Evolutionary conservation across 2,329 filamentous ascomycete species (phyloP).

Genomic region (Fusarium avenaceum): DNA sequence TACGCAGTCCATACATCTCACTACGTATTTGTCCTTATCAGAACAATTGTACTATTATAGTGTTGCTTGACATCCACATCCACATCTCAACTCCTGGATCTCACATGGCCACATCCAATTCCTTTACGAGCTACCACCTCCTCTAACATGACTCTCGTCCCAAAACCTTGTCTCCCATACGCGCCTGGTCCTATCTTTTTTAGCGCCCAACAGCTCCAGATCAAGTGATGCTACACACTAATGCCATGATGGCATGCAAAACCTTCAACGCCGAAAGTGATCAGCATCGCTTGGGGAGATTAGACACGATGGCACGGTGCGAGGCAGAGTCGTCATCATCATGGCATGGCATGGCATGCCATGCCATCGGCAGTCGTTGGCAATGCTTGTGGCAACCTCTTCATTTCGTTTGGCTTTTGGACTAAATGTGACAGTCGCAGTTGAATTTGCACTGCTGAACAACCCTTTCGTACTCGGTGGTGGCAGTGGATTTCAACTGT

Average conservation of each 20-base stretch:
- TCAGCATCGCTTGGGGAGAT: constrained; percentile 28
- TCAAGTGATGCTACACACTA: constrained; percentile 44
- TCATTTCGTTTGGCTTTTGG: constrained; percentile 3
- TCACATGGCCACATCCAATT: constrained; percentile 12
- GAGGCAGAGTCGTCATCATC: constrained; percentile 30
- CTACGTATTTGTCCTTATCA: constrained; percentile 12
- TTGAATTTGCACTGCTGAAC: not conserved
- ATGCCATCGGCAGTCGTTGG: constrained; percentile 9
- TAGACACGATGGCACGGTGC: constrained; percentile 9
- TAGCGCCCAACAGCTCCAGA: constrained; percentile 43
- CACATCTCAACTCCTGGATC: not conserved
- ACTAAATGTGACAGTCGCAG: not conserved
- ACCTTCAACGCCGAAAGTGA: constrained; percentile 29
- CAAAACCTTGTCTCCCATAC: constrained; percentile 26
- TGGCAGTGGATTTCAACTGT: too few relatives aligned
- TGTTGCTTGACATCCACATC: constrained; percentile 12
- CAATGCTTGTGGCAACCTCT: constrained; percentile 24
- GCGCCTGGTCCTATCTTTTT: constrained; percentile 13
- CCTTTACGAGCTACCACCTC: constrained; percentile 12
- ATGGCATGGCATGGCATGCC: constrained; percentile 10
- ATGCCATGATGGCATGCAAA: constrained; percentile 28
- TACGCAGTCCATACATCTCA: not conserved
- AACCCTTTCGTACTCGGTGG: not conserved
- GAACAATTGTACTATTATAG: not conserved
- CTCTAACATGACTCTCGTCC: constrained; percentile 38